phyloP scores from a whole-genome alignment of 1,284 basidiomycete species.

The Irpex sp. region DNA sequence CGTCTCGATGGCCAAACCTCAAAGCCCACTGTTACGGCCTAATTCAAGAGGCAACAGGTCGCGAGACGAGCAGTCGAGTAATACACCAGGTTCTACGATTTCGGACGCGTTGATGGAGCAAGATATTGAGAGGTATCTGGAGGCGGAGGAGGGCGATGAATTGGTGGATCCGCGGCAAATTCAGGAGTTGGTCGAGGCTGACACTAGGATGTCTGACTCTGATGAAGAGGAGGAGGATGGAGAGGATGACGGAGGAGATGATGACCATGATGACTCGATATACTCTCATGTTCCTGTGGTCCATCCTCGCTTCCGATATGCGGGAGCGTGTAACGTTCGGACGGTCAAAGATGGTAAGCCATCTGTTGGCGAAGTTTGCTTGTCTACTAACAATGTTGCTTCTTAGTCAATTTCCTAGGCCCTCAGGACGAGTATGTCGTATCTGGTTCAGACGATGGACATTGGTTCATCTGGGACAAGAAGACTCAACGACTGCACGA shows the following conservation, averaged over 20 bases:
- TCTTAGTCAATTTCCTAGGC: constrained; percentile 80
- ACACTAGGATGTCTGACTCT: neutral
- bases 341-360: constrained; percentile 87
- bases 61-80: neutral
- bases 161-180: constrained; percentile 3
- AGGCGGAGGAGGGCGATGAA: constrained; percentile 10
- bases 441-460: constrained; percentile 89
- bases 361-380: neutral
- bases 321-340: constrained; percentile 76
- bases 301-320: constrained; percentile 61
- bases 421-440: constrained; percentile 72
- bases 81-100: constrained; percentile 1
- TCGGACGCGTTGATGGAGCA: constrained; percentile 22
- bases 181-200: neutral
- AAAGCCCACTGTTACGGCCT: neutral
- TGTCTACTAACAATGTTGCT: neutral
- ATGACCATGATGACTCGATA: constrained; percentile 26
- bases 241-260: constrained; percentile 29
- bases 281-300: constrained; percentile 49
- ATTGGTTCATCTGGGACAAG: constrained; percentile 84
- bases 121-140: constrained; percentile 23
- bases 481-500: constrained; percentile 57
- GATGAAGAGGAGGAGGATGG: constrained; percentile 18
- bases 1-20: neutral
- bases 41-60: neutral